Evolutionary conservation across 2,329 filamentous ascomycete genomes (phyloP).

Genomic region (Sclerotinia sclerotiorum): DNA sequence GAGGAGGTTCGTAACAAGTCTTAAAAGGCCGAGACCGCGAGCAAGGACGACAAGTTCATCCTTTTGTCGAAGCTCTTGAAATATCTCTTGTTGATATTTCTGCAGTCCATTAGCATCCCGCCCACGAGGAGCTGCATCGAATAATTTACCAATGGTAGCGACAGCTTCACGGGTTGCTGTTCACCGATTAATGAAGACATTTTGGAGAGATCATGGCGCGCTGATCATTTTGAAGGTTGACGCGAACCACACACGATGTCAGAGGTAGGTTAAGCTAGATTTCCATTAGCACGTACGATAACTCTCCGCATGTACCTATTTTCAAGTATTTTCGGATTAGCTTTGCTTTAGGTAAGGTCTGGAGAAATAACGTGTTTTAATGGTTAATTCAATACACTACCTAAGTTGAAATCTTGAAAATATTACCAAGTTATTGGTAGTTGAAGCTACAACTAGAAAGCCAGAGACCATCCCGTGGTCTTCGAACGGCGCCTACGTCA

Average conservation of each 20-base stretch:
- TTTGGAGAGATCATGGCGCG: constrained; percentile 33
- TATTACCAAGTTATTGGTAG: neutral
- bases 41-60: constrained; percentile 94
- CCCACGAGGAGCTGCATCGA: neutral
- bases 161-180: constrained; percentile 74
- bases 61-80: constrained; percentile 83
- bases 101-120: constrained; percentile 39
- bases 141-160: constrained; percentile 63
- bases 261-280: constrained; percentile 15
- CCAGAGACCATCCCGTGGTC: constrained; percentile 2
- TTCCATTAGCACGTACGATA: neutral
- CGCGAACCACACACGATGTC: constrained; percentile 20
- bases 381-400: neutral
- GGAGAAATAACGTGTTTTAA: neutral
- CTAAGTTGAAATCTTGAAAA: neutral
- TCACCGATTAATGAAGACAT: constrained; percentile 45
- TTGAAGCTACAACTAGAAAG: neutral
- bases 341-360: neutral
- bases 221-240: constrained; percentile 9
- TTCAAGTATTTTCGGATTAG: neutral
- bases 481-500: constrained; percentile 18
- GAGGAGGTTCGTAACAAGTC: constrained; percentile 90
- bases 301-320: neutral
- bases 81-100: constrained; percentile 94
- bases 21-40: constrained; percentile 85